These are phyloP conservation scores for Gremmenia infestans DNA, from an alignment of 2,329 filamentous ascomycete species.

Conservation along the genomic window DNA sequence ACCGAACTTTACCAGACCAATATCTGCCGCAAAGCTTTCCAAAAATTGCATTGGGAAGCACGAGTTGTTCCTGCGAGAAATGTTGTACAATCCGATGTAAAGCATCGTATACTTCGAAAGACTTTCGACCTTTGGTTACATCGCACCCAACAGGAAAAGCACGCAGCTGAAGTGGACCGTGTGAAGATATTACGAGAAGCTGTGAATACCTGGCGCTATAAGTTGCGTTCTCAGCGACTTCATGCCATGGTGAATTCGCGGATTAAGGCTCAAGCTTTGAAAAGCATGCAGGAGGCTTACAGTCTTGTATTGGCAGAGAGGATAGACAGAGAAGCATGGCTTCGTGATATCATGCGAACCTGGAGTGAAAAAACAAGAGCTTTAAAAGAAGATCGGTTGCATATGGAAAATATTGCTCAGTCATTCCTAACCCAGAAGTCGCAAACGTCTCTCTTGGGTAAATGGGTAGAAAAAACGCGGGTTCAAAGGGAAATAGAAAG, in stretches of 20 bases:
- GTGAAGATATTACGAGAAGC: conserved; percentile 50
- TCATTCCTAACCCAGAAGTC: conserved; percentile 21
- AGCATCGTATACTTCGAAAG: conserved; percentile 40
- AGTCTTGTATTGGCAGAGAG: conserved; percentile 31
- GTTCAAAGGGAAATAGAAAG: conserved; percentile 17
- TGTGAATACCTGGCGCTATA: conserved; percentile 59
- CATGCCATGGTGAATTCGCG: conserved; percentile 50
- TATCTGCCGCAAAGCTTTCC: conserved; percentile 13
- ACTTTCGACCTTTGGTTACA: conserved; percentile 46
- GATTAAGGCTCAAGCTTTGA: conserved; percentile 49
- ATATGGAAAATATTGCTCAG: conserved; percentile 23
- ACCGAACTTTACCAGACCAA: conserved; percentile 8
- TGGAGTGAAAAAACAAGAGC: conserved; percentile 36
- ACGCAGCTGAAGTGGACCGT: conserved; percentile 46
- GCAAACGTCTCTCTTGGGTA: conserved; percentile 18
- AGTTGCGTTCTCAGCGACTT: conserved; percentile 48
- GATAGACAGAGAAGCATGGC: conserved; percentile 36
- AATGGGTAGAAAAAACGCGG: conserved; percentile 22
- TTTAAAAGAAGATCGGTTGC: conserved; percentile 21
- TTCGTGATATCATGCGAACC: conserved; percentile 34
- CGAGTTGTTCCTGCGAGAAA: conserved; percentile 23
- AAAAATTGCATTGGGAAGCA: conserved; percentile 25
- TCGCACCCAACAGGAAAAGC: conserved; percentile 38
- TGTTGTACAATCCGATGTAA: conserved; percentile 39
- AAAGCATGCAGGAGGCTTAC: conserved; percentile 55